Evolutionary conservation across 2,329 filamentous ascomycete species (phyloP), one percentile per base, ranked within the genome.

Genomic region (Colletotrichum somersetense): DNA sequence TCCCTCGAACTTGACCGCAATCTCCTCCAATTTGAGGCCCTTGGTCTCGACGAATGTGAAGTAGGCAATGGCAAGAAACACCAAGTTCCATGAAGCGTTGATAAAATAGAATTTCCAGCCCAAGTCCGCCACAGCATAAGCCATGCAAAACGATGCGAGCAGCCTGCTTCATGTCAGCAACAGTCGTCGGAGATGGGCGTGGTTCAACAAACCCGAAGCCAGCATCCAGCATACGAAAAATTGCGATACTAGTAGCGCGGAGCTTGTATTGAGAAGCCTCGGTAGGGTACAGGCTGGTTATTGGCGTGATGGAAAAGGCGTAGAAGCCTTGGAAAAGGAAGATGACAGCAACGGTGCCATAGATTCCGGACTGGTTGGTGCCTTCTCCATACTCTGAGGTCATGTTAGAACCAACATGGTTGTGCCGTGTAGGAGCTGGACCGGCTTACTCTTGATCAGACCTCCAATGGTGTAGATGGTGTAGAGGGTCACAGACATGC

Each of bases 261-360:
- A 82, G 73, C 38, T 79, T 77, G 73, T 77, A 81, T 8, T 76
- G 78, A 1, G 78, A 77, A 5, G 81, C 77, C 55, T 81, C 79
- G 0, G 79, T 77, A 3, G 79, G 79, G 56, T 81, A 82, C 35
- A 81, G 58, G 40, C 76, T 78, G 1, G 79, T 79, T 74, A 82
- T 76, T 1, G 80, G 80, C 3, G 80, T 82, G 38, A 81, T 79
- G 2, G 77, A 75, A 52, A 80, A 80, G 4, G 77, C 74, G 50
- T 81, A 81, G 46, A 76, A 77, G 3, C 77, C 80, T 38, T 80
- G 79, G 72, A 80, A 81, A 10, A 81, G 73, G 67, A 81, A 81
- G 18, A 81, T 78, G 10, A 79, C 73, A 0, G 79, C 79, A 26
- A 81, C 80, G 1, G 81, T 82, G 30, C 81, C 81, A 66, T 84